phyloP scores from a whole-genome alignment of 257 asterid species.

The Henckelia pumila region DNA sequence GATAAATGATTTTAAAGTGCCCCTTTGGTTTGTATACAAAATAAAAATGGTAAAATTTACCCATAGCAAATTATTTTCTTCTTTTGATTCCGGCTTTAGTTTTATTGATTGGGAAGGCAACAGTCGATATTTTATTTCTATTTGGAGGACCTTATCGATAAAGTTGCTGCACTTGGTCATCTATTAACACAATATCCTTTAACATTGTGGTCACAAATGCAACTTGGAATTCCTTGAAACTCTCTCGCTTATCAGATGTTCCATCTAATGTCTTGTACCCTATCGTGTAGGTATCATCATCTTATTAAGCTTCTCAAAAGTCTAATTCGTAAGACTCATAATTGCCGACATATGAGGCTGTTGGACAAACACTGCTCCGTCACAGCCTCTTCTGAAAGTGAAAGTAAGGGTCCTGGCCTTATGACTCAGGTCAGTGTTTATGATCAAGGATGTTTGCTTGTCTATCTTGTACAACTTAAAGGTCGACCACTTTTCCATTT shows the following conservation, averaged over 20 bases:
- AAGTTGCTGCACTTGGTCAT: not conserved
- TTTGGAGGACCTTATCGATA: not conserved
- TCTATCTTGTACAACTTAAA: not conserved
- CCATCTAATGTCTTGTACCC: slow-evolving; percentile 25
- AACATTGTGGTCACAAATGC: not conserved
- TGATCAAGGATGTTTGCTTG: slow-evolving; percentile 4
- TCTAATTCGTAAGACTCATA: slow-evolving; percentile 52
- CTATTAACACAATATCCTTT: not conserved
- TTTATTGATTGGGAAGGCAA: not conserved
- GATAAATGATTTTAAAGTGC: not conserved
- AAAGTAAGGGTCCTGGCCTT: slow-evolving; percentile 26
- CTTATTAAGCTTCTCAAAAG: slow-evolving; percentile 57
- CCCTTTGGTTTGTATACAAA: not conserved
- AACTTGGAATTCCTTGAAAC: not conserved
- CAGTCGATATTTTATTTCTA: not conserved
- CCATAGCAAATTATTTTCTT: not conserved
- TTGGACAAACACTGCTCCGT: slow-evolving; percentile 76
- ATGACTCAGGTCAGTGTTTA: slow-evolving; percentile 44
- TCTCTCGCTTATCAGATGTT: not conserved
- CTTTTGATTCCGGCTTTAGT: not conserved
- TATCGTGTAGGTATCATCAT: slow-evolving; percentile 59
- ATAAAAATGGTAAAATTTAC: too few relatives aligned
- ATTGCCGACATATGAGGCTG: slow-evolving; percentile 55
- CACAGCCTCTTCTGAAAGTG: slow-evolving; percentile 35
- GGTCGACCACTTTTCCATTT: too few relatives aligned